Conservation (phyloP, 2,329 filamentous ascomycete species). For the Didymella glomerata region DNA sequence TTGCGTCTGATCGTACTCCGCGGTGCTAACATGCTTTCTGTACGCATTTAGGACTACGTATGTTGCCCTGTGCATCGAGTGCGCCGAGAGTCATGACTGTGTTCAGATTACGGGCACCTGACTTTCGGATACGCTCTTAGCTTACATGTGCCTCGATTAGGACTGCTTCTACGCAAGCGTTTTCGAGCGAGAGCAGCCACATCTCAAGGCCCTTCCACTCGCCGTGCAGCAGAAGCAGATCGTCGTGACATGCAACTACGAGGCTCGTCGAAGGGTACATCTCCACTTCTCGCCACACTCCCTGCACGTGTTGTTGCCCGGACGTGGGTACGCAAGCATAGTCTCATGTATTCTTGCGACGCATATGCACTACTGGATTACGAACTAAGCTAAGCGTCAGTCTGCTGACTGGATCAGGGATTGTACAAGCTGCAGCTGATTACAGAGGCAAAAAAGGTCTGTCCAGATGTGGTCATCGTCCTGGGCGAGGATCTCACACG, state of each 20-base stretch:
- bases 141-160: slow-evolving; percentile 63
- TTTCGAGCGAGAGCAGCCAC: slow-evolving; percentile 80
- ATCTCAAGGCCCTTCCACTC: slow-evolving; percentile 75
- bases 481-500: slow-evolving; percentile 77
- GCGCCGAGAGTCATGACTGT: slow-evolving; percentile 14
- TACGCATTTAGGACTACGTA: slow-evolving; percentile 45
- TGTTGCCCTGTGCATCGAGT: slow-evolving; percentile 17
- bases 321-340: slow-evolving; percentile 7
- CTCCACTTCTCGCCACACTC: slow-evolving; percentile 1
- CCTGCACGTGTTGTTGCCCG: slow-evolving; percentile 9
- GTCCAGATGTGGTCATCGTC: slow-evolving; percentile 83
- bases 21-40: slow-evolving; percentile 36
- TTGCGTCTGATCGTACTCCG: slow-evolving; percentile 17
- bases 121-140: slow-evolving; percentile 9
- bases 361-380: not conserved
- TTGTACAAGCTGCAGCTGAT: slow-evolving; percentile 86
- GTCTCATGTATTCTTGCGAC: slow-evolving; percentile 6
- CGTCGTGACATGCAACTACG: slow-evolving; percentile 75
- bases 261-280: slow-evolving; percentile 71
- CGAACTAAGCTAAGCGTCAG: slow-evolving; percentile 18
- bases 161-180: slow-evolving; percentile 96
- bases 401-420: slow-evolving; percentile 50
- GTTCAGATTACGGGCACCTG: slow-evolving; percentile 15
- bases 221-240: slow-evolving; percentile 95
- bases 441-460: slow-evolving; percentile 78